Evolutionary conservation across 495 filamentous ascomycete genomes (phyloP).

Genomic region (Margaritispora aquatica): DNA sequence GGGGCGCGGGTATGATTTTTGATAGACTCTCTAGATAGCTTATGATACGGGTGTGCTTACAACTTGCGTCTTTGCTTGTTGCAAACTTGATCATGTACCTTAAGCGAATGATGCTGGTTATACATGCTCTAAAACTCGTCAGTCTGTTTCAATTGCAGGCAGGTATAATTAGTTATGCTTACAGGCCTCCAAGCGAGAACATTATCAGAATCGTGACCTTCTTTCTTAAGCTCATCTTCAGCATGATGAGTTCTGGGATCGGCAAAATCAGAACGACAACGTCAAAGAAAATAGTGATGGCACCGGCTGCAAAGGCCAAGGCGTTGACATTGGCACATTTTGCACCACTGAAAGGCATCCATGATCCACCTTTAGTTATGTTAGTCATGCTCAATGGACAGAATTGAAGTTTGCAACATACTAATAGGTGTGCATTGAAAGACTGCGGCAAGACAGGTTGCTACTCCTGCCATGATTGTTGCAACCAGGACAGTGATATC

Average conservation of each 20-base stretch:
- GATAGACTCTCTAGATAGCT: background rate
- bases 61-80: background rate
- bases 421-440: slow-evolving; percentile 2
- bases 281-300: background rate
- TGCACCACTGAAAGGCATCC: background rate
- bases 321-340: slow-evolving; percentile 1
- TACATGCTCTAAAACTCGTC: background rate
- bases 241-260: background rate
- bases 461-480: background rate
- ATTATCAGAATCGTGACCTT: background rate
- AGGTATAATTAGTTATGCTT: background rate
- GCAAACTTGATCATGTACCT: background rate
- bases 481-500: background rate
- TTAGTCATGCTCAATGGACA: background rate
- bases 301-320: background rate
- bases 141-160: background rate
- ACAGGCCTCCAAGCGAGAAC: slow-evolving; percentile 1
- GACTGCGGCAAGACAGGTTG: background rate
- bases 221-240: slow-evolving; percentile 1
- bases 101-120: slow-evolving; percentile 1
- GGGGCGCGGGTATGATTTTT: no score
- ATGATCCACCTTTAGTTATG: background rate
- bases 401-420: background rate
- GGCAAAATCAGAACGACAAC: background rate
- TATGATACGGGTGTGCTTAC: background rate